A percentile compares a stretch with the other conserved stretches of the same genome.
These are phyloP conservation scores for Leccinum disarticulatum DNA, from an alignment of 768 basidiomycete species.

Conservation along the genomic window DNA sequence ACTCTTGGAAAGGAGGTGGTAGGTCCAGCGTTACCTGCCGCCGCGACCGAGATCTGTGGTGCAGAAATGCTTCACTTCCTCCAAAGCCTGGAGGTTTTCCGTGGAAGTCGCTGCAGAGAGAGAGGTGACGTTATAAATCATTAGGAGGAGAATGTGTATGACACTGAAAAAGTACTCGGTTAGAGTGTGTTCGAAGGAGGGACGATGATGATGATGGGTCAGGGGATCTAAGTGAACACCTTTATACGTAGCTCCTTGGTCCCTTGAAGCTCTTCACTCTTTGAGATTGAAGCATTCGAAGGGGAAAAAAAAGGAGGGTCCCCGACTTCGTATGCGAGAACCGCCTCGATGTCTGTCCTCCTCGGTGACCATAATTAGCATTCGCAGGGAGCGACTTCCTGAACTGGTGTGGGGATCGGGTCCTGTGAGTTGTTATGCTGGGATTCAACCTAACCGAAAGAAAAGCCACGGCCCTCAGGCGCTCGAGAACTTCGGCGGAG, in stretches of 20 bases:
- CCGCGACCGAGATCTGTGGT: conserved; percentile 54
- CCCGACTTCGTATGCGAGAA: conserved; percentile 17
- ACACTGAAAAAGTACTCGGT: background rate
- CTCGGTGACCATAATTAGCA: conserved; percentile 27
- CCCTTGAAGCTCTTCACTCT: conserved; percentile 4
- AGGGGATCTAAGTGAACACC: conserved; percentile 1
- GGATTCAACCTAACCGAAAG: conserved; percentile 23
- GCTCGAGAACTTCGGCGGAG: conserved; percentile 16
- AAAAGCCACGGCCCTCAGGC: conserved; percentile 22
- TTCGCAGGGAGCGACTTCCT: conserved; percentile 15
- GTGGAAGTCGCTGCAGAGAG: conserved; percentile 45
- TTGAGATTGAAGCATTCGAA: conserved; percentile 21
- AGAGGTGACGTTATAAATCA: conserved; percentile 38
- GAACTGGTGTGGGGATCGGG: conserved; percentile 14
- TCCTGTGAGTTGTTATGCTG: conserved; percentile 19
- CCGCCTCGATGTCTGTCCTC: conserved; percentile 11
- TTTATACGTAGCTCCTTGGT: conserved; percentile 24
- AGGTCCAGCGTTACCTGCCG: conserved; percentile 53
- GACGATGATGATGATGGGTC: conserved; percentile 6
- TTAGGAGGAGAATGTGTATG: conserved; percentile 14
- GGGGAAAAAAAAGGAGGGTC: conserved; percentile 6
- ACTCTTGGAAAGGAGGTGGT: conserved; percentile 45
- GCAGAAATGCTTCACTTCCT: conserved; percentile 53
- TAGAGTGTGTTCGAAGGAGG: background rate
- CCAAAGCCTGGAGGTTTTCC: conserved; percentile 49